Percentiles rank a stretch among this genome's conserved stretches.
These are phyloP conservation scores for Triticum dicoccoides DNA, from an alignment of 176 grass and related monocot genomes.

Conservation along the genomic window DNA sequence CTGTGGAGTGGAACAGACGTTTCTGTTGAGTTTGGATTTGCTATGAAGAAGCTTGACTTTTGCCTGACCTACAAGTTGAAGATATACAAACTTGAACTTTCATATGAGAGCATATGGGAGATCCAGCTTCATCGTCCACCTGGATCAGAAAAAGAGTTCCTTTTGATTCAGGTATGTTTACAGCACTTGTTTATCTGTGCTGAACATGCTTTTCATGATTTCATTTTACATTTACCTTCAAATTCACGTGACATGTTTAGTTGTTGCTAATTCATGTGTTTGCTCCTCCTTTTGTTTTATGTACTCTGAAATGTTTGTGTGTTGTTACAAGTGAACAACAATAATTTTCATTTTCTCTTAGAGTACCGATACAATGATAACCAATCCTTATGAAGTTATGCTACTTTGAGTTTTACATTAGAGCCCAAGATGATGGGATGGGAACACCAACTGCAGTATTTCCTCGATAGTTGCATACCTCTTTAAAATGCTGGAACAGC, in stretches of 20 bases:
- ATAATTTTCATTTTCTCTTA: no score
- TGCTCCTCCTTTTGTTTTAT: background rate
- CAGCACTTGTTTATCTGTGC: background rate
- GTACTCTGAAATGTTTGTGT: background rate
- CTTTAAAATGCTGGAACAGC: background rate
- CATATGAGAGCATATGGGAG: constrained; percentile 95
- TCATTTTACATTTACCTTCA: background rate
- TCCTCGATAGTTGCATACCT: background rate
- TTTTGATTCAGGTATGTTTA: constrained; percentile 70
- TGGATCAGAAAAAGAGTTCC: constrained; percentile 48
- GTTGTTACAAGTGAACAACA: background rate
- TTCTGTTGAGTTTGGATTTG: constrained; percentile 64
- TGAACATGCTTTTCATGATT: background rate
- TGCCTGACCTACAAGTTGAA: background rate
- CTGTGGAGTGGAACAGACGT: constrained; percentile 38
- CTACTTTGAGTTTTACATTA: background rate
- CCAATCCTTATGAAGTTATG: no score
- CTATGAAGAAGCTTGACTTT: constrained; percentile 73
- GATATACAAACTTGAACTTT: constrained; percentile 75
- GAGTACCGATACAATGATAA: no score
- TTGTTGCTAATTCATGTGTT: background rate
- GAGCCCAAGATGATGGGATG: background rate
- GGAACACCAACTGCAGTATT: background rate
- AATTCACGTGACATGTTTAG: no score
- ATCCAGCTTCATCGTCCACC: constrained; percentile 68